These are phyloP conservation scores for Coniochaeta sp. DNA, from an alignment of 2,329 filamentous ascomycete species.

Conservation along the genomic window DNA sequence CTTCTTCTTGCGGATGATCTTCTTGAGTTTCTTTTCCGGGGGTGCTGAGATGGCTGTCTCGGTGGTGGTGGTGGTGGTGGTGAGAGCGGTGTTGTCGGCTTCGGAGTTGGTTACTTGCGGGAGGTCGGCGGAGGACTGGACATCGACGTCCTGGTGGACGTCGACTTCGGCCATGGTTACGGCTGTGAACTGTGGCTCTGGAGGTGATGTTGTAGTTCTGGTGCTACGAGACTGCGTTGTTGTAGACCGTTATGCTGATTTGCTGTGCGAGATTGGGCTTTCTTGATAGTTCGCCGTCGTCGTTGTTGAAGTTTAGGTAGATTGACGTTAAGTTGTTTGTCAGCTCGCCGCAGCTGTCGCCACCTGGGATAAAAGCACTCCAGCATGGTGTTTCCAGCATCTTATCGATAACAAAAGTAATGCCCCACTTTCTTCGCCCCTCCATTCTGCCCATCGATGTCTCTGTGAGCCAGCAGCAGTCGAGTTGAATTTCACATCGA, in stretches of 20 bases:
- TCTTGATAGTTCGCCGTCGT: background rate
- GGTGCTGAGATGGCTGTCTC: conserved; percentile 34
- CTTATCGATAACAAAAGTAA: background rate
- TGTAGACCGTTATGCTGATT: background rate
- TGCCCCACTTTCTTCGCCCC: background rate
- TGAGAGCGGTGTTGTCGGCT: conserved; percentile 24
- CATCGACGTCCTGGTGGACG: conserved; percentile 6
- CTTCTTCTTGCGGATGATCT: conserved; percentile 86
- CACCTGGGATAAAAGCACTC: background rate
- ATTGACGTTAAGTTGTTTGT: background rate
- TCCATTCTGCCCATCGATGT: background rate
- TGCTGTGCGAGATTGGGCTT: background rate
- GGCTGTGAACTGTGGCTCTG: background rate
- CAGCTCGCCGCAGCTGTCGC: background rate
- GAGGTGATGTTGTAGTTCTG: too few species aligned
- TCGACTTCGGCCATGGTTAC: conserved; percentile 17
- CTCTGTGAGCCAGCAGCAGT: background rate
- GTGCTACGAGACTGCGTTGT: background rate
- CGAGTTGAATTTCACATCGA: background rate
- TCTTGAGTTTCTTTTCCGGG: conserved; percentile 65
- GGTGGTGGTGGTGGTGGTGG: conserved; percentile 29
- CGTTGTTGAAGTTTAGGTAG: background rate
- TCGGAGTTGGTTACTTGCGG: conserved; percentile 9
- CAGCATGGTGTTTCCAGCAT: too few species aligned
- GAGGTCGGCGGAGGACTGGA: conserved; percentile 5